A percentile compares a stretch with the other conserved stretches of the same genome.
Evolutionary conservation across 768 basidiomycete genomes (phyloP).

Genomic region (Nevesoporus exiguus): DNA sequence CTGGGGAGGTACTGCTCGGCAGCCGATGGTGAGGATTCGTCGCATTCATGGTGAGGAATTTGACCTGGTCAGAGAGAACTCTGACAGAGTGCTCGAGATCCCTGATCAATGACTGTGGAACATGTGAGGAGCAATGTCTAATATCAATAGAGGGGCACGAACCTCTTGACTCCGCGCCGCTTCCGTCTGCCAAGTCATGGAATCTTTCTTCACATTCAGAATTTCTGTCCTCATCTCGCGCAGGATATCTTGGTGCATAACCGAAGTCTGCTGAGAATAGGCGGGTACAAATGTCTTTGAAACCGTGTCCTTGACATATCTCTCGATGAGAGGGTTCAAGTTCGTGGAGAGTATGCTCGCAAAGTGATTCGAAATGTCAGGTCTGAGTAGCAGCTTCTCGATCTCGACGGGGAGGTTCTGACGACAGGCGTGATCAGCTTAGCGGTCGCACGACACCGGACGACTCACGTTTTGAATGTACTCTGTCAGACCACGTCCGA

Average conservation of each 20-base stretch:
- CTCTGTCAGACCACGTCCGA: constrained; percentile 69
- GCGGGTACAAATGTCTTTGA: constrained; percentile 71
- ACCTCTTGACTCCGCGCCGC: constrained; percentile 79
- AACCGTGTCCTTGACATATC: constrained; percentile 78
- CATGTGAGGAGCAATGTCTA: constrained; percentile 5
- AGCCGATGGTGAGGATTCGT: constrained; percentile 35
- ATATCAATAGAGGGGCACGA: constrained; percentile 16
- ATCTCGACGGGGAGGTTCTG: constrained; percentile 78
- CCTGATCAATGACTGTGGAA: constrained; percentile 60
- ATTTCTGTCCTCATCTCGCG: constrained; percentile 76
- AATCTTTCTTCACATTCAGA: constrained; percentile 71
- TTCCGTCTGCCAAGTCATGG: constrained; percentile 79
- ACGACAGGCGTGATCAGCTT: constrained; percentile 3
- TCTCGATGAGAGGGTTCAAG: constrained; percentile 72
- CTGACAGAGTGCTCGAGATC: constrained; percentile 80
- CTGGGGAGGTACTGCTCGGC: constrained; percentile 32
- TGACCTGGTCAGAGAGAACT: constrained; percentile 75
- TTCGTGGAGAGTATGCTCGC: constrained; percentile 69
- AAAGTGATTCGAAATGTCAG: constrained; percentile 75
- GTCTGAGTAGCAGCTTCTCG: constrained; percentile 70
- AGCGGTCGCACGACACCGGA: not conserved
- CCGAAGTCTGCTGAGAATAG: constrained; percentile 68
- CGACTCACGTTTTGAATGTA: constrained; percentile 64
- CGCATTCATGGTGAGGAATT: constrained; percentile 65
- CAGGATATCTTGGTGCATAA: constrained; percentile 76